These are phyloP conservation scores for Penicillium macrosclerotiorum DNA, from an alignment of 495 filamentous ascomycete species.

Conservation along the genomic window DNA sequence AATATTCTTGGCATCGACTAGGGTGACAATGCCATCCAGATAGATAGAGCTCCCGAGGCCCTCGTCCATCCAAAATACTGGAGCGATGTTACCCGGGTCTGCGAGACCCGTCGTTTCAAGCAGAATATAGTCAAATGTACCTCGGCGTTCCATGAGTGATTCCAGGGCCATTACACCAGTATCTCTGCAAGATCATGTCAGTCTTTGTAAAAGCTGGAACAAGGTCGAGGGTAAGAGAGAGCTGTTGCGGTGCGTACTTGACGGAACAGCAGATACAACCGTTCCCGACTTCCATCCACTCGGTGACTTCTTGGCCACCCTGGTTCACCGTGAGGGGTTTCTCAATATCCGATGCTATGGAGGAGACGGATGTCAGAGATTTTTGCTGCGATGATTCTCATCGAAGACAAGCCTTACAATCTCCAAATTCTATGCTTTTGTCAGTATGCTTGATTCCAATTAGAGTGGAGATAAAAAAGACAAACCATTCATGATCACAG, in stretches of 20 bases:
- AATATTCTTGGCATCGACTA: slow-evolving; percentile 95
- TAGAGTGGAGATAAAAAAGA: slow-evolving; percentile 11
- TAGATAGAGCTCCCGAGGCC: slow-evolving; percentile 92
- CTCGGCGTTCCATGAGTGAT: slow-evolving; percentile 90
- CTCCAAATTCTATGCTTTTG: slow-evolving; percentile 74
- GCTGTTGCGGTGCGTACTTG: slow-evolving; percentile 55
- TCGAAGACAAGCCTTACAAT: slow-evolving; percentile 59
- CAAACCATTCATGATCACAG: slow-evolving; percentile 92
- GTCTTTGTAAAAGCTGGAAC: not conserved
- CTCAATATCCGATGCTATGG: slow-evolving; percentile 88
- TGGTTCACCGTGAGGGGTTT: slow-evolving; percentile 87
- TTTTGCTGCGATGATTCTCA: not conserved
- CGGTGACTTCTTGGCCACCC: slow-evolving; percentile 79
- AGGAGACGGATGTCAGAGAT: slow-evolving; percentile 3
- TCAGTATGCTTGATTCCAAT: slow-evolving; percentile 15
- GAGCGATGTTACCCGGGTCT: slow-evolving; percentile 93
- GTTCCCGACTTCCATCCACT: slow-evolving; percentile 95
- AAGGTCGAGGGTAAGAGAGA: not conserved
- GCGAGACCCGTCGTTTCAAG: slow-evolving; percentile 95
- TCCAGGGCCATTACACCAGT: slow-evolving; percentile 91
- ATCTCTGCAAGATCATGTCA: slow-evolving; percentile 55
- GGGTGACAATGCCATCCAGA: slow-evolving; percentile 92
- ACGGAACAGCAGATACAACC: slow-evolving; percentile 98
- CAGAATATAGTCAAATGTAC: slow-evolving; percentile 95
- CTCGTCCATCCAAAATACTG: slow-evolving; percentile 96